Conservation (phyloP, 225 moss, liverwort and hornwort genomes). For the Marchantia polymorpha region DNA sequence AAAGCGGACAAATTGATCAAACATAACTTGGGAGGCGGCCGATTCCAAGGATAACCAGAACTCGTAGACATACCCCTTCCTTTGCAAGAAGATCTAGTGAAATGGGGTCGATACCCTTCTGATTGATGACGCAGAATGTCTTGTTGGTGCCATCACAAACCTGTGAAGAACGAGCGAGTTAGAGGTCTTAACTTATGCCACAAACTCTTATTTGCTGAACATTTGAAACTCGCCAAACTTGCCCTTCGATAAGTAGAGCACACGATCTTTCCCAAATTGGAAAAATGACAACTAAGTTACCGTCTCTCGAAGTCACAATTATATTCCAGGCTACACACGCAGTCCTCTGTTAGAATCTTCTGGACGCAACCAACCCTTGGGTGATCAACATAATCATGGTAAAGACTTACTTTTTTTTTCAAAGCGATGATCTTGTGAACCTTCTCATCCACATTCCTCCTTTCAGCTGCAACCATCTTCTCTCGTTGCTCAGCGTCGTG, state of each 20-base stretch:
- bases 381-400: background rate
- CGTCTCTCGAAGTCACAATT: too few relatives aligned
- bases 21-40: background rate
- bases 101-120: slow-evolving; percentile 94
- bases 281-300: too few relatives aligned
- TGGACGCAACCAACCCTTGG: background rate
- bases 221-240: background rate
- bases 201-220: background rate
- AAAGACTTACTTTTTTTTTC: slow-evolving; percentile 57
- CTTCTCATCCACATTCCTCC: slow-evolving; percentile 89
- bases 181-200: background rate
- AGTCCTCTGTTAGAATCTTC: background rate
- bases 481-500: slow-evolving; percentile 94
- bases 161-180: slow-evolving; percentile 16
- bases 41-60: background rate
- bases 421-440: slow-evolving; percentile 79
- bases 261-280: too few relatives aligned
- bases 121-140: slow-evolving; percentile 84
- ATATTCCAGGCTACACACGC: background rate
- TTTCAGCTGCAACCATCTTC: slow-evolving; percentile 95
- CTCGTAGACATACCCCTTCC: slow-evolving; percentile 53
- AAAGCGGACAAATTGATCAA: background rate
- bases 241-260: too few relatives aligned
- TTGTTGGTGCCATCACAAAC: slow-evolving; percentile 85
- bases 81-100: slow-evolving; percentile 83